Evolutionary conservation across 1,139 yeast species (phyloP), one percentile per base, ranked within the genome.

Genomic region (Scheffersomyces cryptocercus): DNA sequence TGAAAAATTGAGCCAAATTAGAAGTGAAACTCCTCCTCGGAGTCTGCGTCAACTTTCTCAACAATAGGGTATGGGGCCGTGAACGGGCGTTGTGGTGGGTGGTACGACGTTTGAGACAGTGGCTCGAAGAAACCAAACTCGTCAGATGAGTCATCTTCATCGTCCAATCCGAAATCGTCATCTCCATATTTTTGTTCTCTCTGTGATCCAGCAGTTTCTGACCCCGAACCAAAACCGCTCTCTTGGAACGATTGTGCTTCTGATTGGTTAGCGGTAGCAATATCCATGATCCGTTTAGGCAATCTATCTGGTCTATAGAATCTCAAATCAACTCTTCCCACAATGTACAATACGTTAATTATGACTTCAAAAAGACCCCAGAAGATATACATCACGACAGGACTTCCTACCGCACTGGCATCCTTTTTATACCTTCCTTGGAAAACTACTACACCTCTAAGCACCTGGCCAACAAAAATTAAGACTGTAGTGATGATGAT

Each of bases 291-390:
- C 44, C 56, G 59, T 13, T 52, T 54, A 2, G 77, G 77, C 48
- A 73, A 67, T 11, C 59, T 54, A 56, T 73, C 77, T 36, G 79
- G 78, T 50, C 75, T 66, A 60, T 73, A 73, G 59, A 73, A 73
- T 46, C 79, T 57, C 50, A 73, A 65, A 53, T 73, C 79, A 30
- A 70, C 75, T 57, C 79, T 66, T 10, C 77, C 77, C 24, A 72
- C 52, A 39, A 73, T 56, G 50, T 71, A 73, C 31, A 71, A 51
- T 4, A 64, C 24, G 51, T 71, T 68, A 40, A 70, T 66, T 29
- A 72, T 50, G 10, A 53, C 49, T 54, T 73, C 78, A 33, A 69
- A 64, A 8, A 61, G 56, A 14, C 77, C 77, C 77, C 77, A 73
- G 37, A 59, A 50, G 9, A 70, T 57, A 51, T 68, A 71, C 62